Evolutionary conservation across 352 stramenopile genomes (phyloP), one percentile per base, ranked within the genome.

Genomic region (Thalassiosira exigua): DNA sequence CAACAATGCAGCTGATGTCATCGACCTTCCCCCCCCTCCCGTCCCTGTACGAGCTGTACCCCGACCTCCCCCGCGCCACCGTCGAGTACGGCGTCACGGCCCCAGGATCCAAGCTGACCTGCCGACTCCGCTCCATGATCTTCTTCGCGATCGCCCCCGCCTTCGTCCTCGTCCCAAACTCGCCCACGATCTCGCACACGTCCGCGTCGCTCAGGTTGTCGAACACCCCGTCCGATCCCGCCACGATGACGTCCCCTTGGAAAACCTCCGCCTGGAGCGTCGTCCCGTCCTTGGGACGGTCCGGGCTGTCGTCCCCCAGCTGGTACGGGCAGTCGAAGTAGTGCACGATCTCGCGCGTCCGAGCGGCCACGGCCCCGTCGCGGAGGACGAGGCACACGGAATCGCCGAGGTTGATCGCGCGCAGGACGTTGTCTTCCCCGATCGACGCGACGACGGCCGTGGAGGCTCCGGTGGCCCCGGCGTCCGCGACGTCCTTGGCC

Each of bases 271-370:
- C 76, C 72, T 97, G 93, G 3, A 97, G 90, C 21, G 92, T 90
- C 48, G 96, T 93, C 2, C 94, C 95, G 79, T 98, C 94, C 29
- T 95, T 90, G 14, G 96, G 95, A 91, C 92, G 82, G 82, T 98
- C 96, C 24, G 95, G 95, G 48, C 94, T 97, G 41, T 95, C 86
- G 32, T 84, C 79, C 5, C 94, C 96, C 11, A 98, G 82, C 69
- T 98, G 96, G 66, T 95, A 98, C 0, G 96, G 96, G 74, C 96
- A 98, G 81, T 98, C 98, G 82, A 98, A 98, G 83, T 97, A 98
- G 70, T 98, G 96, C 27, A 91, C 94, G 72, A 98, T 96, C 75
- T 96, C 95, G 36, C 92, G 91, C 9, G 95, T 96, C 58, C 96
- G 93, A 51, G 94, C 96, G 3, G 97, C 87, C 17, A 98, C 82